A percentile compares a stretch with the other conserved stretches of the same genome.
These are phyloP conservation scores for Sanguinoderma infundibulare DNA, from an alignment of 1,284 basidiomycete species.

Conservation along the genomic window DNA sequence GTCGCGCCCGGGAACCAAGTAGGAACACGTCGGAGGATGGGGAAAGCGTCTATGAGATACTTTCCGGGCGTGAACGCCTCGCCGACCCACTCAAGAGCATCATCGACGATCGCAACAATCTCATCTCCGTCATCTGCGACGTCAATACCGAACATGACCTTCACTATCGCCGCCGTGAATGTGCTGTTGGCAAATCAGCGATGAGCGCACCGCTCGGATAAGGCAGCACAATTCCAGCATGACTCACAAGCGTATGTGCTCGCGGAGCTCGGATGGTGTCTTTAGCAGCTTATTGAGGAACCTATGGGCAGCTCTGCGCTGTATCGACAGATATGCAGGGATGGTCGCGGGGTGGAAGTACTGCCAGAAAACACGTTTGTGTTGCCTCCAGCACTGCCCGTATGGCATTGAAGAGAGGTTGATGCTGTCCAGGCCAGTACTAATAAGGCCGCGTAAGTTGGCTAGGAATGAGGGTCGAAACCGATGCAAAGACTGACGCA, in stretches of 20 bases:
- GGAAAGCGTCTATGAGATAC: slow-evolving; percentile 23
- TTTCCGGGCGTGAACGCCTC: slow-evolving; percentile 7
- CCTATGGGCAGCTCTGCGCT: not conserved
- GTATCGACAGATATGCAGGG: not conserved
- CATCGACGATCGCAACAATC: slow-evolving; percentile 1
- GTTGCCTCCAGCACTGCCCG: slow-evolving; percentile 12
- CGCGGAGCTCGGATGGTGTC: not conserved
- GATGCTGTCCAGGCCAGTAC: slow-evolving; percentile 6
- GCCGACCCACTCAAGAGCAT: not conserved
- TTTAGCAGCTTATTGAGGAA: slow-evolving; percentile 3
- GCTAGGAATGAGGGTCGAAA: not conserved
- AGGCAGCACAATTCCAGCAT: no score
- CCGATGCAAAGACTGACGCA: not conserved
- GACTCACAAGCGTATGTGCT: slow-evolving; percentile 6
- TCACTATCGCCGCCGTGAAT: slow-evolving; percentile 11
- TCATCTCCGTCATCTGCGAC: slow-evolving; percentile 5
- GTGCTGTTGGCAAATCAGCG: not conserved
- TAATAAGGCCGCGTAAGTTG: not conserved
- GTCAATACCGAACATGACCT: slow-evolving; percentile 13
- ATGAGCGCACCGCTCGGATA: no score
- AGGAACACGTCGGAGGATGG: slow-evolving; percentile 27
- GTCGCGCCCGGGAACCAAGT: slow-evolving; percentile 33
- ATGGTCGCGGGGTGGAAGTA: slow-evolving; percentile 7
- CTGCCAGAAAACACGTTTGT: slow-evolving; percentile 17
- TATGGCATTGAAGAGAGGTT: slow-evolving; percentile 7